Conservation (phyloP, 148 eudicot species). For the Amaranthus cruentus region DNA sequence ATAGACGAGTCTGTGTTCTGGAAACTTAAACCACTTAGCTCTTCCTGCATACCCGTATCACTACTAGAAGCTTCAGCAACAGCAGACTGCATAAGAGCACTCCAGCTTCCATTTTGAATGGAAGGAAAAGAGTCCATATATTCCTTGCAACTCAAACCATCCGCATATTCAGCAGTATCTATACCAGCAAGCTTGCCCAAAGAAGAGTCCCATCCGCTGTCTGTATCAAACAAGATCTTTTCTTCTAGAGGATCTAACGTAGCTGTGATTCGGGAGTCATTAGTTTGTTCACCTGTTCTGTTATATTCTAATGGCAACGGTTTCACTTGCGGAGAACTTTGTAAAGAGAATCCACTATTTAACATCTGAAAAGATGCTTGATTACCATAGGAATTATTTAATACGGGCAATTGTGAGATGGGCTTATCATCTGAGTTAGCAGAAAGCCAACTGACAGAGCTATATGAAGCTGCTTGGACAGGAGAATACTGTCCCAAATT, state of each 20-base stretch:
- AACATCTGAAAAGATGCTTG: slow-evolving; percentile 29
- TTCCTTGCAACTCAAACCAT: slow-evolving; percentile 11
- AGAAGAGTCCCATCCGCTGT: slow-evolving; percentile 47
- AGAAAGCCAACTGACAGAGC: not conserved
- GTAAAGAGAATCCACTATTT: slow-evolving; percentile 18
- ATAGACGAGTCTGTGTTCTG: slow-evolving; percentile 41
- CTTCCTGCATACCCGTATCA: slow-evolving; percentile 57
- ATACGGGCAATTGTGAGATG: slow-evolving; percentile 19
- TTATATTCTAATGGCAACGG: slow-evolving; percentile 16
- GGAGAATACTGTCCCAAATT: slow-evolving; percentile 24
- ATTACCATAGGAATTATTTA: slow-evolving; percentile 20
- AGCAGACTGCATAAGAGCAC: slow-evolving; percentile 86
- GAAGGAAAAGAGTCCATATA: slow-evolving; percentile 36
- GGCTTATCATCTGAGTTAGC: slow-evolving; percentile 21
- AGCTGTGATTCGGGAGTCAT: slow-evolving; percentile 28
- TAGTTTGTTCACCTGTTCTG: slow-evolving; percentile 23
- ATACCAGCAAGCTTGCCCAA: slow-evolving; percentile 25
- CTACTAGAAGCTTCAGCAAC: slow-evolving; percentile 66
- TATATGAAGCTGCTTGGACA: slow-evolving; percentile 20
- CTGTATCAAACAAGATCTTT: slow-evolving; percentile 56
- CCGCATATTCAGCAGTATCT: slow-evolving; percentile 20
- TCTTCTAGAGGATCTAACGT: slow-evolving; percentile 58
- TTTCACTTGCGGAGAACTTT: slow-evolving; percentile 4
- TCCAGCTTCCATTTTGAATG: slow-evolving; percentile 71
- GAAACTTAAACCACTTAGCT: slow-evolving; percentile 57